phyloP scores from a whole-genome alignment of 2,329 filamentous ascomycete species.

The Colletotrichum sansevieriae region DNA sequence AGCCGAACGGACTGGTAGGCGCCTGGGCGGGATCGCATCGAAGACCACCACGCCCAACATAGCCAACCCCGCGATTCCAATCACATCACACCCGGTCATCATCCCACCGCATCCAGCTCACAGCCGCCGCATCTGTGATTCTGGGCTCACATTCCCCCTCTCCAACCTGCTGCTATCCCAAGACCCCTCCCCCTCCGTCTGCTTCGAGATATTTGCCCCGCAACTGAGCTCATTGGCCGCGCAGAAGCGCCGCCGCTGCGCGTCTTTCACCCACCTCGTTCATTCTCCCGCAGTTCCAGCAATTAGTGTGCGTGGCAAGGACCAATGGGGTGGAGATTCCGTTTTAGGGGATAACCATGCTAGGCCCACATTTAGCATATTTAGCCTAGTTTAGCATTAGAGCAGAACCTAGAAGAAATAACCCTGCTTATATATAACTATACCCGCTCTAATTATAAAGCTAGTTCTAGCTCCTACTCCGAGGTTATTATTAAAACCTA shows the following conservation, averaged over 20 bases:
- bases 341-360: too few species aligned
- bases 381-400: too few species aligned
- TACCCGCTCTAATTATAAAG: too few species aligned
- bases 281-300: too few species aligned
- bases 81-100: conserved; percentile 29
- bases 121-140: conserved; percentile 9
- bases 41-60: conserved; percentile 4
- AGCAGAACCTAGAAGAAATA: too few species aligned
- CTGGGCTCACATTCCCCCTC: conserved; percentile 26
- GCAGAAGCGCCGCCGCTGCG: conserved; percentile 28
- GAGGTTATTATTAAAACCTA: too few species aligned
- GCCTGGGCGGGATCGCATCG: conserved; percentile 1
- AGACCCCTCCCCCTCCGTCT: conserved; percentile 6
- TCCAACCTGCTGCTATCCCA: background rate
- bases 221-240: conserved; percentile 28
- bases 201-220: conserved; percentile 3
- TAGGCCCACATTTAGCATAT: too few species aligned
- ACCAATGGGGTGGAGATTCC: too few species aligned
- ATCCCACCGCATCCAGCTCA: conserved; percentile 29
- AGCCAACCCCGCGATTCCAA: conserved; percentile 38
- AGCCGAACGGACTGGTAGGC: background rate
- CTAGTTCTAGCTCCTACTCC: too few species aligned
- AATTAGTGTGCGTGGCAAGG: too few species aligned
- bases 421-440: too few species aligned
- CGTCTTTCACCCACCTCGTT: conserved; percentile 7